Conservation (phyloP, 345 rosid genomes). For the Acer yangbiense region DNA sequence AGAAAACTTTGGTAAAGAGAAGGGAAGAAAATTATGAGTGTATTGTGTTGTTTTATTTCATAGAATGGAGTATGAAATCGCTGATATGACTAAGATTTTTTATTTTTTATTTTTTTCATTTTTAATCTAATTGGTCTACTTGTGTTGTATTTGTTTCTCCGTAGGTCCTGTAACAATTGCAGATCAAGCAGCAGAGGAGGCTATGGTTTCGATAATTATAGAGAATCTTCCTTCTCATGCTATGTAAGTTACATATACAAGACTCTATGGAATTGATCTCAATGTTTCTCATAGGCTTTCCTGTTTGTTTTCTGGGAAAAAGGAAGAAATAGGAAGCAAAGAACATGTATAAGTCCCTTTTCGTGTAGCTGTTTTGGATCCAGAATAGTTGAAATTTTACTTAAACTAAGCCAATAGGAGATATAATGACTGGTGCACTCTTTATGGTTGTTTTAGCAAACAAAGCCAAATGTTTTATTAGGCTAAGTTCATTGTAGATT, state of each 20-base stretch:
- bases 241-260: conserved; percentile 52
- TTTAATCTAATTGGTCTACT: not conserved
- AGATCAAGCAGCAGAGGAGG: conserved; percentile 88
- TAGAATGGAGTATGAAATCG: not conserved
- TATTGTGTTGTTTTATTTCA: not conserved
- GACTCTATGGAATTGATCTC: not conserved
- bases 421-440: not conserved
- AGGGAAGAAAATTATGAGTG: not conserved
- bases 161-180: conserved; percentile 98
- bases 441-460: not conserved
- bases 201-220: conserved; percentile 73
- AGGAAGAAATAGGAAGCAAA: not conserved
- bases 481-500: not conserved
- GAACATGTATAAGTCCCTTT: not conserved
- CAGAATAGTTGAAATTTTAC: not conserved
- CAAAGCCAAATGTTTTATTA: not conserved
- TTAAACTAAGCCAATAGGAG: not conserved
- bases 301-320: not conserved
- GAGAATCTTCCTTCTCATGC: conserved; percentile 90
- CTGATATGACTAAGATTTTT: not conserved
- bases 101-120: no score
- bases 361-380: not conserved
- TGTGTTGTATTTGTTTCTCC: conserved; percentile 12
- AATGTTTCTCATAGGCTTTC: not conserved
- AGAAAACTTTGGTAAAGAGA: not conserved